Conservation (phyloP, 768 basidiomycete genomes). For the Saitozyma podzolica region DNA sequence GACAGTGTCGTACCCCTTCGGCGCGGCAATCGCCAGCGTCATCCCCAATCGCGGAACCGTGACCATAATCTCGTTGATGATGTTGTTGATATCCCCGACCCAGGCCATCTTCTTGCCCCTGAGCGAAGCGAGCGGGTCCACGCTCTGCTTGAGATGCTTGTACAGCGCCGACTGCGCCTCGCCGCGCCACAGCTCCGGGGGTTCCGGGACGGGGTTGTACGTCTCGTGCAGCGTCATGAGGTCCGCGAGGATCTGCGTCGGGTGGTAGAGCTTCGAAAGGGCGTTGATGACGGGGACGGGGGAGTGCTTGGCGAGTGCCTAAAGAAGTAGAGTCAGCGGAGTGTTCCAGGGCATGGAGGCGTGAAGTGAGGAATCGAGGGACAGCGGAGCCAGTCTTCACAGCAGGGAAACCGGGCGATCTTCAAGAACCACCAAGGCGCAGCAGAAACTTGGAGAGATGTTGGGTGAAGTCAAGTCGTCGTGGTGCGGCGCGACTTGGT, state of each 20-base stretch:
- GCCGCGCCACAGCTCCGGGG: slow-evolving; percentile 35
- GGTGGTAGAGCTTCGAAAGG: slow-evolving; percentile 92
- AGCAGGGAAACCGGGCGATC: no score
- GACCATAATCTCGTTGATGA: slow-evolving; percentile 96
- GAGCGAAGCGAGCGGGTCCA: slow-evolving; percentile 59
- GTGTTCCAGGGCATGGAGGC: neutral
- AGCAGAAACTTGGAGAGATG: no score
- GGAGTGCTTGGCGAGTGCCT: slow-evolving; percentile 89
- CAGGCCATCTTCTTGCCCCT: slow-evolving; percentile 86
- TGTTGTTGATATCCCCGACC: slow-evolving; percentile 91
- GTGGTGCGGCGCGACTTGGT: no score
- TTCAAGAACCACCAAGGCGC: no score
- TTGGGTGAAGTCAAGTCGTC: no score
- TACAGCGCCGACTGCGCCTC: slow-evolving; percentile 17
- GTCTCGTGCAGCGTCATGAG: slow-evolving; percentile 80
- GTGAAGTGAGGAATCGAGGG: no score
- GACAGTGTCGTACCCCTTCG: slow-evolving; percentile 57
- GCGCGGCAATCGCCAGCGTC: slow-evolving; percentile 78
- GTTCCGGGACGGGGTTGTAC: slow-evolving; percentile 54
- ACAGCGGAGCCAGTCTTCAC: neutral
- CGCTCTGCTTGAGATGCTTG: slow-evolving; percentile 16
- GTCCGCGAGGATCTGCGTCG: slow-evolving; percentile 92
- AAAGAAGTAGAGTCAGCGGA: neutral
- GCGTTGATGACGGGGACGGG: slow-evolving; percentile 95
- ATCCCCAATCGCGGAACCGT: slow-evolving; percentile 89